Base-by-base conservation (phyloP, 129 eudicot genomes). In the Arctium minus region DNA sequence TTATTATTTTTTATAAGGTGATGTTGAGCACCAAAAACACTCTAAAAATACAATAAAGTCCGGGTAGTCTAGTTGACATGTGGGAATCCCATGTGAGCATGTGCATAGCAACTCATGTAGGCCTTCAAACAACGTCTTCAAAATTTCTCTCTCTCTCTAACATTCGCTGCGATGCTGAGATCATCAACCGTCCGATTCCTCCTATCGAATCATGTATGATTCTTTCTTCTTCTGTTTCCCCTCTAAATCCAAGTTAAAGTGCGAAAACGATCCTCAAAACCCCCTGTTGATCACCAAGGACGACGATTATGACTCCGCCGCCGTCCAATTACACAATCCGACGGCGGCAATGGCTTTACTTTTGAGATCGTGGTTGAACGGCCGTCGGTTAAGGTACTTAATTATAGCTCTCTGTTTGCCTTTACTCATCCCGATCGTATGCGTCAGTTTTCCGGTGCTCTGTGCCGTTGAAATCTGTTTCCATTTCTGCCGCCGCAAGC, bases 401-500 rank as follows among this genome's bases (percentile, higher is more conserved):
- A 53, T 83, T 32, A 46, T 91, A 44, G 81, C 77, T 83, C 68
- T 91, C 15, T 88, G 89, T 85, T 85, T 84, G 62, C 94, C 94
- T 37, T 42, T 91, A 18, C 79, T 91, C 53, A 18, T 91, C 29
- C 92, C 94, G 46, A 42, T 91, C 65, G 18, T 88, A 15, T 80
- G 72, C 36, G 79, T 69, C 40, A 67, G 80, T 53, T 80, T 86
- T 53, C 92, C 90, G 8, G 39, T 87, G 17, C 6, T 88, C 6
- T 82, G 86, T 79, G 87, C 76, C 15, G 39, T 65, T 44, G 91
- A 88, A 70, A 53, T 84, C 2, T 86, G 83, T 11, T 70, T 35
- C 48, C 42, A 35, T 27, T 12, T 82, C 36, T 72, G 67, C 44
- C 70, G 73, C 31, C 70, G 73, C 31, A 71, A 69, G 48, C 39